These are phyloP conservation scores for Macrocybe gigantea DNA, from an alignment of 768 basidiomycete species.

Conservation along the genomic window DNA sequence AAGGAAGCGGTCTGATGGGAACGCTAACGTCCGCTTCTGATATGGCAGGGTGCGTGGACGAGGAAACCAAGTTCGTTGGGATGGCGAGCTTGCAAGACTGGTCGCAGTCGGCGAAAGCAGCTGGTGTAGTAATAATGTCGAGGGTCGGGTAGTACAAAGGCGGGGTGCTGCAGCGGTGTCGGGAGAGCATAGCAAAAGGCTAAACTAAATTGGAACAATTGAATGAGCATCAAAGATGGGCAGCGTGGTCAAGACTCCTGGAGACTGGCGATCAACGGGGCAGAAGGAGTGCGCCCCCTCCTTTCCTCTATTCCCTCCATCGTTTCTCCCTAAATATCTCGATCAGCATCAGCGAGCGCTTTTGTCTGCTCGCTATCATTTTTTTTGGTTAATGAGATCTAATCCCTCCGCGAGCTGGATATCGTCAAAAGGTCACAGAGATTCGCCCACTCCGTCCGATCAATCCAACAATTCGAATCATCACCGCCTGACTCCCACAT, in stretches of 20 bases:
- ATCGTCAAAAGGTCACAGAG: slow-evolving; percentile 28
- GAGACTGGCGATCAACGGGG: no score
- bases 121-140: background rate
- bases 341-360: slow-evolving; percentile 2
- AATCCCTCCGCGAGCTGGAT: slow-evolving; percentile 31
- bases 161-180: slow-evolving; percentile 2
- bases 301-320: background rate
- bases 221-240: slow-evolving; percentile 11
- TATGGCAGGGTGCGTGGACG: no score
- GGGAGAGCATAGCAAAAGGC: background rate
- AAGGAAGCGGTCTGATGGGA: no score
- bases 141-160: background rate
- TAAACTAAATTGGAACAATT: slow-evolving; percentile 10
- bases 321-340: background rate
- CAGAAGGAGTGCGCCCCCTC: background rate
- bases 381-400: slow-evolving; percentile 32
- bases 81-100: no score
- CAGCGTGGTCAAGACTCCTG: no score
- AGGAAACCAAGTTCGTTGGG: no score
- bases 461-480: slow-evolving; percentile 21
- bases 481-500: slow-evolving; percentile 40
- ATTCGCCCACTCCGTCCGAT: slow-evolving; percentile 25
- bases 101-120: no score
- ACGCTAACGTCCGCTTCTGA: no score
- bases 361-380: background rate